Evolutionary conservation across 495 filamentous ascomycete genomes (phyloP).

Genomic region (Trichocladium antarcticum): DNA sequence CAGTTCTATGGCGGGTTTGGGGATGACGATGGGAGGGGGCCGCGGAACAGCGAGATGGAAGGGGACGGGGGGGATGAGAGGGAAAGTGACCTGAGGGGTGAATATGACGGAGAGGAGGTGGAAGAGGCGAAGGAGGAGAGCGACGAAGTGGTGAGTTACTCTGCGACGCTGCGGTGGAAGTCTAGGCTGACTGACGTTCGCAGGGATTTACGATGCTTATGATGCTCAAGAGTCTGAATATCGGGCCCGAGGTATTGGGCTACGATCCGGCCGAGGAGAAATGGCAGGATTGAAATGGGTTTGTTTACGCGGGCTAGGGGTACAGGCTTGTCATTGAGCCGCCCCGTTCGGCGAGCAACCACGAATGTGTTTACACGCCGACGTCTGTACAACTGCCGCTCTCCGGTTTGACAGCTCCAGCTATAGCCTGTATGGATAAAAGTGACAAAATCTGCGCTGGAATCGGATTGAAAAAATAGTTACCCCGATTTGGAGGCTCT

Average conservation of each 20-base stretch:
- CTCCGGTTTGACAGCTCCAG: too few species aligned
- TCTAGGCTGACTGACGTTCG: conserved; percentile 6
- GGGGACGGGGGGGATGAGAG: not conserved
- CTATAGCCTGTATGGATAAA: too few species aligned
- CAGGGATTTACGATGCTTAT: conserved; percentile 25
- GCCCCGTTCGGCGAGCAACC: too few species aligned
- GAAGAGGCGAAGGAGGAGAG: conserved; percentile 7
- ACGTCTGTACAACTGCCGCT: too few species aligned
- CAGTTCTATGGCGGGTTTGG: not conserved
- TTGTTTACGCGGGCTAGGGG: not conserved
- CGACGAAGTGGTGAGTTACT: conserved; percentile 11
- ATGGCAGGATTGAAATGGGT: conserved; percentile 16
- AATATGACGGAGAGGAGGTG: not conserved
- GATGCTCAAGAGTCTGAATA: conserved; percentile 27
- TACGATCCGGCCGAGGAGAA: conserved; percentile 22
- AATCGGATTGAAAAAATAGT: too few species aligned
- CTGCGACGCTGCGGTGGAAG: not conserved
- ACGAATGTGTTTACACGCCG: too few species aligned
- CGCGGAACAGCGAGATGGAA: not conserved
- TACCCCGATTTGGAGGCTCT: too few species aligned
- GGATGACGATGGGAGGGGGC: conserved; percentile 5
- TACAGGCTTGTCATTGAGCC: too few species aligned
- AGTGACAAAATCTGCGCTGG: too few species aligned
- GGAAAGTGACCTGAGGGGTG: not conserved
- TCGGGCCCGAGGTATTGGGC: conserved; percentile 21